Evolutionary conservation across 345 rosid genomes (phyloP).

Genomic region (Reutealis trisperma): DNA sequence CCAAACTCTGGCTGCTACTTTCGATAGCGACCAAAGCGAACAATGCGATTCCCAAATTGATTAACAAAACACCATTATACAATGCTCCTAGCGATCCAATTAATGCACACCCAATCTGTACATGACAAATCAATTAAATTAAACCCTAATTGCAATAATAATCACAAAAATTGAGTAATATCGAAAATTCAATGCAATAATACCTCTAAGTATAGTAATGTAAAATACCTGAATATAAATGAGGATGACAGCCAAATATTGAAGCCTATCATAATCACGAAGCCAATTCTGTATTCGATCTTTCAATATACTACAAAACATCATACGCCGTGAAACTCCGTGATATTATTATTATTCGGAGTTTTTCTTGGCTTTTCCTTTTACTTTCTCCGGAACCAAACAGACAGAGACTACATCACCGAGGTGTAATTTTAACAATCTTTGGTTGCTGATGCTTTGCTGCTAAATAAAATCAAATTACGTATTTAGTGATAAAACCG

Average conservation of each 20-base stretch:
- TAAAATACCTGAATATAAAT: conserved; percentile 68
- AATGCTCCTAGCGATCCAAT: conserved; percentile 87
- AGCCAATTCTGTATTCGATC: conserved; percentile 55
- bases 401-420: conserved; percentile 1
- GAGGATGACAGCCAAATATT: conserved; percentile 65
- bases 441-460: not conserved
- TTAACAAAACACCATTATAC: conserved; percentile 77
- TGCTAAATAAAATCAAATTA: too few species aligned
- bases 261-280: conserved; percentile 74
- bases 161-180: not conserved
- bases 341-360: not conserved
- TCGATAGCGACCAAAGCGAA: conserved; percentile 88
- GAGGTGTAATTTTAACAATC: too few species aligned
- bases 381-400: not conserved
- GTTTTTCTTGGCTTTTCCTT: not conserved
- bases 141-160: not conserved
- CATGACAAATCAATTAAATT: not conserved
- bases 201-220: too few species aligned
- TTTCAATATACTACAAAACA: conserved; percentile 43
- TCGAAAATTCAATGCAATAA: not conserved
- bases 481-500: too few species aligned
- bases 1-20: conserved; percentile 79
- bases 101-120: conserved; percentile 74
- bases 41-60: conserved; percentile 69
- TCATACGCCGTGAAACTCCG: conserved; percentile 1